Evolutionary conservation across 2,329 filamentous ascomycete species (phyloP).

Genomic region (Neofusicoccum cordaticola): DNA sequence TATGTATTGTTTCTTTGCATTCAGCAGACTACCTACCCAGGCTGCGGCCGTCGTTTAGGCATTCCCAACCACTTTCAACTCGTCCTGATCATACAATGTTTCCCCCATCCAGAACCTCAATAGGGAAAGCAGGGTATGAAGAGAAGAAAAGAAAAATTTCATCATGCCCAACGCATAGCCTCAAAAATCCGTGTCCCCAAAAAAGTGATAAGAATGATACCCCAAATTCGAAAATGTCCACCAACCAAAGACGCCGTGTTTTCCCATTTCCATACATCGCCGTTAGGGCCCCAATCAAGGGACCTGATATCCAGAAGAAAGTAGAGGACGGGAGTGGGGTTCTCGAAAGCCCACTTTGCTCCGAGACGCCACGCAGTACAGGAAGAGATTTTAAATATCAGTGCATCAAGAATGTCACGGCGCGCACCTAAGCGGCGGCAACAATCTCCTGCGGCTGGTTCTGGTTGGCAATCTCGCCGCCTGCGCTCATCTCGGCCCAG

Average conservation of each 20-base stretch:
- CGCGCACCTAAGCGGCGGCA: not conserved
- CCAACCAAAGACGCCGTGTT: not conserved
- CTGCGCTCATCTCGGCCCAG: slow-evolving; percentile 75
- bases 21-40: not conserved
- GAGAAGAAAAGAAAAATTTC: not conserved
- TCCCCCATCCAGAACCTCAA: not conserved
- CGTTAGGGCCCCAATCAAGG: not conserved
- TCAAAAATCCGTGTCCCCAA: not conserved
- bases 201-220: not conserved
- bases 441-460: slow-evolving; percentile 16
- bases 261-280: not conserved
- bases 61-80: not conserved
- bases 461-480: slow-evolving; percentile 42
- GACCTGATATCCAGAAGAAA: not conserved
- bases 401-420: not conserved
- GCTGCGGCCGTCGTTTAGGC: not conserved
- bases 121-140: slow-evolving; percentile 5
- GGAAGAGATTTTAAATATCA: not conserved
- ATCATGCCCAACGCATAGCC: not conserved
- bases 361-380: slow-evolving; percentile 5
- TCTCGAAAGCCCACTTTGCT: not conserved
- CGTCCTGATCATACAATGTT: slow-evolving; percentile 3
- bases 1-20: not conserved
- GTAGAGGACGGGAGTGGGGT: not conserved
- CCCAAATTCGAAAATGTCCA: not conserved